phyloP scores from a whole-genome alignment of 2,329 filamentous ascomycete species.

The Juglanconis juglandina region DNA sequence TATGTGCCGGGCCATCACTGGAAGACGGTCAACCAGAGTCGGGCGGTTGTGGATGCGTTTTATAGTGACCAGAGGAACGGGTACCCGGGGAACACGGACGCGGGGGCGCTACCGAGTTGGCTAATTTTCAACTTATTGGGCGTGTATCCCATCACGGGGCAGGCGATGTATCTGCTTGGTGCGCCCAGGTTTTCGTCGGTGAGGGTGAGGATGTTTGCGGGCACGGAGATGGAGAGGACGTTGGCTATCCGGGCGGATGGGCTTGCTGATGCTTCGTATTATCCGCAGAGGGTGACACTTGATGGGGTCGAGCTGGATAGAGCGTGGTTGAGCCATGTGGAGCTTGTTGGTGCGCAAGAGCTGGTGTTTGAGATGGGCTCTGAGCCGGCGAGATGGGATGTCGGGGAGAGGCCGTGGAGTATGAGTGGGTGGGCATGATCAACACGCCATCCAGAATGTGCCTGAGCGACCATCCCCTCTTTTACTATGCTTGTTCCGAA shows the following conservation, averaged over 20 bases:
- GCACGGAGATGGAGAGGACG: not conserved
- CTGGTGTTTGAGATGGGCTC: constrained; percentile 6
- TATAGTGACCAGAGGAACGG: constrained; percentile 37
- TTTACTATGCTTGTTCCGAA: no score
- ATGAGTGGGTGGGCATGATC: constrained; percentile 10
- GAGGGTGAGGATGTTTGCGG: constrained; percentile 2
- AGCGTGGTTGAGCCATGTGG: constrained; percentile 8
- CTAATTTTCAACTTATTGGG: constrained; percentile 48
- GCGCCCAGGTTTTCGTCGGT: constrained; percentile 38
- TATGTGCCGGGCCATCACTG: constrained; percentile 37
- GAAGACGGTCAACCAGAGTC: constrained; percentile 32
- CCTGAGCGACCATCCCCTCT: no score
- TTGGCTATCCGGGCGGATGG: constrained; percentile 3
- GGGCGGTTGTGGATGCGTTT: constrained; percentile 36
- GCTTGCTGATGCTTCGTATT: not conserved
- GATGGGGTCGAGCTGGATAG: constrained; percentile 1
- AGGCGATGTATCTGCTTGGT: constrained; percentile 43
- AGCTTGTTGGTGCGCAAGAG: not conserved
- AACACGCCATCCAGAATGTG: not conserved
- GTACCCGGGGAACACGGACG: constrained; percentile 43
- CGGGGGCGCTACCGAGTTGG: constrained; percentile 47
- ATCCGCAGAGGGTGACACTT: constrained; percentile 7
- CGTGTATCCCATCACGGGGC: constrained; percentile 44
- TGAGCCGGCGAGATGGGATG: constrained; percentile 10
- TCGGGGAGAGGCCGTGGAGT: constrained; percentile 10